Evolutionary conservation across 306 rosid genomes (phyloP).

Genomic region (Erythrophleum fordii): DNA sequence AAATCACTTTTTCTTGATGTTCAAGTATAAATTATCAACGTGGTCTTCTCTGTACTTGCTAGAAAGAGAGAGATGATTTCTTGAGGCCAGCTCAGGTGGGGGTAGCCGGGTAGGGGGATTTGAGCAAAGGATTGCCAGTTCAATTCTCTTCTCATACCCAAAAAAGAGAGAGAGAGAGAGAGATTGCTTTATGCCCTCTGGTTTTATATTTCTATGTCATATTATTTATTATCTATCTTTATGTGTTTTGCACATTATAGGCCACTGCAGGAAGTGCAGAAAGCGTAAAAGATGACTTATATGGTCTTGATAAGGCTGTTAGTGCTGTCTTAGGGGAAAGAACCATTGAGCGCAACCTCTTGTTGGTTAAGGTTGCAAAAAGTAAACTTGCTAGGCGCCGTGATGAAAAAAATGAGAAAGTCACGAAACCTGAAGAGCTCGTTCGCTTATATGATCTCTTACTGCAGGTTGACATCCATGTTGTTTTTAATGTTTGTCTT

Average conservation of each 20-base stretch:
- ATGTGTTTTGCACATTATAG: conserved; percentile 51
- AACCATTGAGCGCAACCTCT: conserved; percentile 92
- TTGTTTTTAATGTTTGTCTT: conserved; percentile 13
- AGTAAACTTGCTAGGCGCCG: conserved; percentile 82
- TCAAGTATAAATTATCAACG: neutral
- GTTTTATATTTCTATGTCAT: conserved; percentile 15
- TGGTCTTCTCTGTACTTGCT: too few species aligned
- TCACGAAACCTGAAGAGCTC: conserved; percentile 98
- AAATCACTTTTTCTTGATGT: conserved; percentile 37
- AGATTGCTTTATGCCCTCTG: neutral
- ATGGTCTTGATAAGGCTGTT: conserved; percentile 98
- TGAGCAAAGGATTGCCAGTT: neutral
- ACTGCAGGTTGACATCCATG: conserved; percentile 67
- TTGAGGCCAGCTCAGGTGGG: neutral
- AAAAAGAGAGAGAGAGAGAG: neutral
- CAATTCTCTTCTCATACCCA: neutral
- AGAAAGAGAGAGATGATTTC: too few species aligned
- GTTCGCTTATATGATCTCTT: conserved; percentile 92
- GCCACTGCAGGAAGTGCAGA: conserved; percentile 87
- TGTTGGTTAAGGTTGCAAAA: conserved; percentile 85
- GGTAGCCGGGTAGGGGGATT: neutral
- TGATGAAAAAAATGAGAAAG: conserved; percentile 90
- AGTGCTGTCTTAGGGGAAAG: conserved; percentile 90
- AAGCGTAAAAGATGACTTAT: conserved; percentile 85
- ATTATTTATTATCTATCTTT: conserved; percentile 22